Conservation (phyloP, 306 rosid genomes). For the Mimosa bimucronata region DNA sequence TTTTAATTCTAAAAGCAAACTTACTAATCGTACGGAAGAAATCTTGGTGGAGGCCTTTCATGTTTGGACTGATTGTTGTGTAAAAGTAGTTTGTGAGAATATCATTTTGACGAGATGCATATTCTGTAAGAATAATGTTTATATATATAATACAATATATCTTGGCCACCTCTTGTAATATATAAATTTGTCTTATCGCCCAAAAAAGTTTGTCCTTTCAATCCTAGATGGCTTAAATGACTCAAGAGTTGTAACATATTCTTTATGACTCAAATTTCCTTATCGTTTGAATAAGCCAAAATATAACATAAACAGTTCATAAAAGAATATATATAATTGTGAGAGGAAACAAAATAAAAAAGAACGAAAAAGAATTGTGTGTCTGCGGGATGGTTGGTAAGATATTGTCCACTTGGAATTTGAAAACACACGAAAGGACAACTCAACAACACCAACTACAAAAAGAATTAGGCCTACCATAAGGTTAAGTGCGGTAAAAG, state of each 20-base stretch:
- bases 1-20: neutral
- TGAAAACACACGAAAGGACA: neutral
- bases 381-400: neutral
- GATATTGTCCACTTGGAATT: neutral
- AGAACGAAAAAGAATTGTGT: neutral
- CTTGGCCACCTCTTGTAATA: neutral
- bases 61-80: constrained; percentile 15
- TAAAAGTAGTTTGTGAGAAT: neutral
- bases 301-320: neutral
- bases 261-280: neutral
- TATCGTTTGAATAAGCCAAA: neutral
- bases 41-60: constrained; percentile 3
- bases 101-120: constrained; percentile 20
- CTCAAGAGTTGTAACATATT: neutral
- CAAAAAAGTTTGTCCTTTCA: neutral
- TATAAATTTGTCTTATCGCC: neutral
- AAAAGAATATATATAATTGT: neutral
- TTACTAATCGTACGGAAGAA: neutral
- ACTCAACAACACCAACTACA: constrained; percentile 5
- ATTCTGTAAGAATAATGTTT: constrained; percentile 5
- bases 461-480: neutral
- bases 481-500: too few relatives aligned
- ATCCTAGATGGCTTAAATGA: neutral
- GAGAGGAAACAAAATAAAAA: neutral
- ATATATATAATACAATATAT: neutral